These are phyloP conservation scores for Vaccinium myrtillus DNA, from an alignment of 148 eudicot species.

Conservation along the genomic window DNA sequence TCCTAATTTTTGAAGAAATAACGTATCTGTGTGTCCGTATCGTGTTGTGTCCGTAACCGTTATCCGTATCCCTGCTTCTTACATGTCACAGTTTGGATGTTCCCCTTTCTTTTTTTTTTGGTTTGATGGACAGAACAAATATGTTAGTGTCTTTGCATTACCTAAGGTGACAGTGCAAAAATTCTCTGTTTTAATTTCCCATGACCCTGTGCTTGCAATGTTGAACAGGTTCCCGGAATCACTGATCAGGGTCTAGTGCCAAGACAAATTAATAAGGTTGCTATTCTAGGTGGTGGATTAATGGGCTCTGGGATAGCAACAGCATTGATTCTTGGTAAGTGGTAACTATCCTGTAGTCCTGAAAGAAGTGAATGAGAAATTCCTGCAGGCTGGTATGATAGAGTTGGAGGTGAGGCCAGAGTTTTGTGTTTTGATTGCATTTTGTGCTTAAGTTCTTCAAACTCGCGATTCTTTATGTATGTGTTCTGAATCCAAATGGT, in stretches of 20 bases:
- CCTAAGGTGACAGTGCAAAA: not conserved
- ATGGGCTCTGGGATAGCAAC: slow-evolving; percentile 99
- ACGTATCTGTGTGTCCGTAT: too few species aligned
- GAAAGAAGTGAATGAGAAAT: slow-evolving; percentile 84
- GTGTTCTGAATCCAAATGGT: not conserved
- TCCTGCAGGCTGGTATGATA: slow-evolving; percentile 67
- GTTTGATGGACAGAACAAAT: not conserved
- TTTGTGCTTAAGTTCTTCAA: not conserved
- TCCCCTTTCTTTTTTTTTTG: too few species aligned
- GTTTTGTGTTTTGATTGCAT: slow-evolving; percentile 9
- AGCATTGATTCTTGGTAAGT: slow-evolving; percentile 69
- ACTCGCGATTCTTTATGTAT: not conserved
- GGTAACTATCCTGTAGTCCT: slow-evolving; percentile 68
- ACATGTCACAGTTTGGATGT: too few species aligned
- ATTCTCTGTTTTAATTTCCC: not conserved
- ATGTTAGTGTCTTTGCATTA: not conserved
- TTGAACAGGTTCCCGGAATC: slow-evolving; percentile 70
- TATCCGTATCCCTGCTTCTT: too few species aligned
- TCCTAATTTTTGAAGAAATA: too few species aligned
- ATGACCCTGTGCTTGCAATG: not conserved
- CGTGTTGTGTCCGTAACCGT: too few species aligned
- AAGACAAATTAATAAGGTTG: slow-evolving; percentile 70
- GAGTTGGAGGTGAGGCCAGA: slow-evolving; percentile 66
- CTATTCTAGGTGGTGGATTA: slow-evolving; percentile 88
- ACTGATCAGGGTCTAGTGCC: slow-evolving; percentile 78